These are phyloP conservation scores for Teunomyces barrocoloradensis DNA, from an alignment of 805 yeast species.

Conservation along the genomic window DNA sequence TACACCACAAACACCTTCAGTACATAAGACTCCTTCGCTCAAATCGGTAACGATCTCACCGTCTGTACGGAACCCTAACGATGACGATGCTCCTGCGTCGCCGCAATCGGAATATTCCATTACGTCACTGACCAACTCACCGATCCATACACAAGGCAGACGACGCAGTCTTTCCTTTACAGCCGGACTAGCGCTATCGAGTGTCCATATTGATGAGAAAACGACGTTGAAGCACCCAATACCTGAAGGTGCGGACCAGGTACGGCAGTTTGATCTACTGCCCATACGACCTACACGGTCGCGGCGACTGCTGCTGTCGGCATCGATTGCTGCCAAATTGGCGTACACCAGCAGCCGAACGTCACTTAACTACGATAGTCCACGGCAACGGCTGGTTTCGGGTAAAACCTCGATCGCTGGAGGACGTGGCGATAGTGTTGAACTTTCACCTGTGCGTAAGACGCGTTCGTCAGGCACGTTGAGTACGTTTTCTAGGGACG, in stretches of 20 bases:
- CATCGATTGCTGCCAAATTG: constrained; percentile 27
- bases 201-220: not conserved
- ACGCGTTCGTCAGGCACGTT: constrained; percentile 17
- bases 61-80: constrained; percentile 17
- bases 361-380: constrained; percentile 13
- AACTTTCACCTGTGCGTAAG: constrained; percentile 14
- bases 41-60: constrained; percentile 41
- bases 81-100: constrained; percentile 10
- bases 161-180: constrained; percentile 14
- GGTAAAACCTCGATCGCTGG: constrained; percentile 6
- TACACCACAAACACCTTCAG: constrained; percentile 14
- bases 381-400: constrained; percentile 12
- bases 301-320: constrained; percentile 9
- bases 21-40: constrained; percentile 32
- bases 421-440: constrained; percentile 5
- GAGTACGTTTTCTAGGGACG: not conserved
- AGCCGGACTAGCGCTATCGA: constrained; percentile 1
- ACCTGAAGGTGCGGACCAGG: not conserved
- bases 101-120: constrained; percentile 16
- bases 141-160: not conserved
- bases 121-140: constrained; percentile 4
- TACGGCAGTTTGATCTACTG: not conserved
- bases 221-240: constrained; percentile 2
- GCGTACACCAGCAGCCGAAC: constrained; percentile 23
- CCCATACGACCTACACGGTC: not conserved